Percentiles rank a stretch among this genome's conserved stretches.
These are phyloP conservation scores for Psilocybe subaeruginosa DNA, from an alignment of 768 basidiomycete species.

Conservation along the genomic window DNA sequence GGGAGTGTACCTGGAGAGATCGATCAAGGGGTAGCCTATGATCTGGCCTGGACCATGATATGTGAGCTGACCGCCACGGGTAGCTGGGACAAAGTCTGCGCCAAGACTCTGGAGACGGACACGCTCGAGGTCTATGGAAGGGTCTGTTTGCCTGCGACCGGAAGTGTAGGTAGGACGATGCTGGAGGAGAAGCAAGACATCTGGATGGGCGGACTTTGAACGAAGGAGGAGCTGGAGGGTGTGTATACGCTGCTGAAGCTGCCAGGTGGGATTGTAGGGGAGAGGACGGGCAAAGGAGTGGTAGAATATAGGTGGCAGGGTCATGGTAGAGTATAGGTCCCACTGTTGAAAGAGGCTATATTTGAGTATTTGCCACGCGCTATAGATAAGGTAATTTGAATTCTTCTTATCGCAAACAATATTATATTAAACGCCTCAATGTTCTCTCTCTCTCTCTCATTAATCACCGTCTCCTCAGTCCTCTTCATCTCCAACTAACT, in stretches of 20 bases:
- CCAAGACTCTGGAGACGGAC: slow-evolving; percentile 72
- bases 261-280: slow-evolving; percentile 71
- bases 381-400: neutral
- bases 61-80: slow-evolving; percentile 91
- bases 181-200: slow-evolving; percentile 80
- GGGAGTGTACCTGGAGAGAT: slow-evolving; percentile 80
- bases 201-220: slow-evolving; percentile 43
- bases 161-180: slow-evolving; percentile 95
- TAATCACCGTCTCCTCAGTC: neutral
- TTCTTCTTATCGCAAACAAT: neutral
- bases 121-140: slow-evolving; percentile 59
- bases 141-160: slow-evolving; percentile 82
- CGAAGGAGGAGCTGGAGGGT: slow-evolving; percentile 61
- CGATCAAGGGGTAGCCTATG: slow-evolving; percentile 93
- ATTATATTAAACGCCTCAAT: neutral
- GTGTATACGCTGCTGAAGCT: slow-evolving; percentile 74
- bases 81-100: slow-evolving; percentile 83
- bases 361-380: neutral
- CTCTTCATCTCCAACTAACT: neutral
- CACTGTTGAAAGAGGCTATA: neutral
- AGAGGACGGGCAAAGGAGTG: slow-evolving; percentile 80
- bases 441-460: neutral
- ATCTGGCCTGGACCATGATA: slow-evolving; percentile 98
- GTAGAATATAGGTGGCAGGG: slow-evolving; percentile 67
- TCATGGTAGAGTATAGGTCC: neutral